Base-by-base conservation (phyloP, 1,284 basidiomycete species). In the Cryptococcus hybrid region DNA sequence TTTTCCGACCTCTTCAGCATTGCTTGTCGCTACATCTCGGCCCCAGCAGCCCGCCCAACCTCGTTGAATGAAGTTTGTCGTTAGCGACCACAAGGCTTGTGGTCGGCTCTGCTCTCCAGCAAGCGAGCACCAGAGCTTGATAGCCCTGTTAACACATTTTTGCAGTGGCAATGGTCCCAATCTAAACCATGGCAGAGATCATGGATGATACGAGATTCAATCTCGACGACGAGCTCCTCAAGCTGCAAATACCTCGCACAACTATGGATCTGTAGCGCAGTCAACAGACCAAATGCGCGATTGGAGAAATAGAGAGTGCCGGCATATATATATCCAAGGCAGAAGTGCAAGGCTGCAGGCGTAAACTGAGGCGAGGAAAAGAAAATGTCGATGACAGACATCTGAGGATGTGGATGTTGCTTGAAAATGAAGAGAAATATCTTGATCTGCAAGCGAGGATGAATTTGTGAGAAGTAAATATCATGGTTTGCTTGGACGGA, bases 301-400 rank as follows among this genome's bases (percentile, higher is more conserved):
- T 96, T 90, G 3, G 91, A 93, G 73, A 97, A 96, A 48, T 88
- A 83, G 51, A 99, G 86, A 5, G 92, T 94, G 46, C 95, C 95
- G 9, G 92, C 92, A 72, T 98, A 98, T 52, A 79, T 76, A 64
- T 75, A 79, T 12, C 94, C 94, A 35, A 99, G 85, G 34, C 92
- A 91, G 72, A 98, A 98, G 75, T 97, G 92, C 2, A 96, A 81
- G 0, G 92, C 90, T 0, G 93, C 90, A 0, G 94, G 90, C 0
- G 95, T 96, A 78, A 98, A 98, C 0, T 93, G 94, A 0, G 94
- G 93, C 0, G 88, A 91, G 1, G 91, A 90, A 37, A 34, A 57
- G 42, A 3, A 96, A 83, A 0, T 83, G 85, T 30, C 95, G 79
- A 2, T 76, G n/a, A 38, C 74, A 80, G 86, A 24, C 24, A 24